Percentiles rank a stretch among this genome's conserved stretches.
phyloP scores from a whole-genome alignment of 352 stramenopile genomes.

The Albugo laibachii region DNA sequence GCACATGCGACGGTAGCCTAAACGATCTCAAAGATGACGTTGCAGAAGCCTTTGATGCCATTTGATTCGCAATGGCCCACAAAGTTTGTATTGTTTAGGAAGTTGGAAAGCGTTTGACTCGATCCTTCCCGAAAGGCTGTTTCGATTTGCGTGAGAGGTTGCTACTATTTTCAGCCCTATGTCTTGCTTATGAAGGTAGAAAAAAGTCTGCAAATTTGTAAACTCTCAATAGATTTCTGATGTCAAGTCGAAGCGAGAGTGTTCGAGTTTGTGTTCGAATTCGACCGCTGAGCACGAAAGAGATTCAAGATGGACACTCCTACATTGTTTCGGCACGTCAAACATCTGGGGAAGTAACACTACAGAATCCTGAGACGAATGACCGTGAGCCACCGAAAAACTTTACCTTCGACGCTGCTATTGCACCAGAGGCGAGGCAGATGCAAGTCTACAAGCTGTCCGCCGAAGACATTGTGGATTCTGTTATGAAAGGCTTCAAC shows the following conservation, averaged over 20 bases:
- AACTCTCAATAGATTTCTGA: background rate
- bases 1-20: too few species aligned
- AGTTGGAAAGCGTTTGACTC: too few species aligned
- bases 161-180: too few species aligned
- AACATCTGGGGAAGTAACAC: constrained; percentile 60
- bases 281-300: constrained; percentile 81
- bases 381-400: constrained; percentile 72
- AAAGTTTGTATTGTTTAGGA: too few species aligned
- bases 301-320: constrained; percentile 77
- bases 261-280: constrained; percentile 88
- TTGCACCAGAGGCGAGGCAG: constrained; percentile 20
- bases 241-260: constrained; percentile 40
- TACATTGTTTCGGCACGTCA: constrained; percentile 66
- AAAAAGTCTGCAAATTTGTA: too few species aligned
- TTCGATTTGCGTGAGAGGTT: too few species aligned
- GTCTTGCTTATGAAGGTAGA: too few species aligned
- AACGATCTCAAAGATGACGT: too few species aligned
- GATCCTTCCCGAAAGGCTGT: too few species aligned
- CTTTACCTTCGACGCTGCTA: constrained; percentile 79
- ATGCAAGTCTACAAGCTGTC: constrained; percentile 24
- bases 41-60: too few species aligned
- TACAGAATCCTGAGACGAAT: constrained; percentile 65
- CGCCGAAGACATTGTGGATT: constrained; percentile 29
- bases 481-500: constrained; percentile 47
- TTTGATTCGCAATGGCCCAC: too few species aligned